Conservation (phyloP, 257 asterid species). For the Marsdenia floribunda region DNA sequence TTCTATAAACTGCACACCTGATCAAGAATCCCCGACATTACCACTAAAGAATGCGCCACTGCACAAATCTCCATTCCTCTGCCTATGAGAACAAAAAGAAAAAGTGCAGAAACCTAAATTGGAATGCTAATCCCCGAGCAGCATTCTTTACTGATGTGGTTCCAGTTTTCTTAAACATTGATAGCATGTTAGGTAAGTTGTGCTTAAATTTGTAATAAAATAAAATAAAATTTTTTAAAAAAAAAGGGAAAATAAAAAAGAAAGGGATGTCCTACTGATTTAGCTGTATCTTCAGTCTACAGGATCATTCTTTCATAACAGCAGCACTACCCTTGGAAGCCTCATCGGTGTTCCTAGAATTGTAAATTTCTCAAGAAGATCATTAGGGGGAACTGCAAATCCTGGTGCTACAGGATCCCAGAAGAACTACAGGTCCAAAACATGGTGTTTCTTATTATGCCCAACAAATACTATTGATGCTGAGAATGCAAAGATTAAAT, state of each 20-base stretch:
- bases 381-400: conserved; percentile 28
- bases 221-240: no score
- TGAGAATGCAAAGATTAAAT: conserved; percentile 13
- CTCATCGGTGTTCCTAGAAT: conserved; percentile 38
- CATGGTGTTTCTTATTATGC: conserved; percentile 43
- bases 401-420: conserved; percentile 19
- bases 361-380: conserved; percentile 42
- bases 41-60: no score
- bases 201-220: no score
- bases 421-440: conserved; percentile 25
- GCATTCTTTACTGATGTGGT: background rate
- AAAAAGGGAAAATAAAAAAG: background rate
- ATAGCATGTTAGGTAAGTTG: background rate
- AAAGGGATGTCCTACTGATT: background rate
- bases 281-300: conserved; percentile 30
- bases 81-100: no score
- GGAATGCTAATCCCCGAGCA: background rate
- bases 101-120: background rate
- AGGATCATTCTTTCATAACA: conserved; percentile 42
- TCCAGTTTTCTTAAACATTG: background rate
- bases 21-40: no score
- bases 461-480: conserved; percentile 42
- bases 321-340: conserved; percentile 48
- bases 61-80: no score
- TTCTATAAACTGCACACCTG: no score